phyloP scores from a whole-genome alignment of 2,329 filamentous ascomycete genomes.

The Orbilia quercus region DNA sequence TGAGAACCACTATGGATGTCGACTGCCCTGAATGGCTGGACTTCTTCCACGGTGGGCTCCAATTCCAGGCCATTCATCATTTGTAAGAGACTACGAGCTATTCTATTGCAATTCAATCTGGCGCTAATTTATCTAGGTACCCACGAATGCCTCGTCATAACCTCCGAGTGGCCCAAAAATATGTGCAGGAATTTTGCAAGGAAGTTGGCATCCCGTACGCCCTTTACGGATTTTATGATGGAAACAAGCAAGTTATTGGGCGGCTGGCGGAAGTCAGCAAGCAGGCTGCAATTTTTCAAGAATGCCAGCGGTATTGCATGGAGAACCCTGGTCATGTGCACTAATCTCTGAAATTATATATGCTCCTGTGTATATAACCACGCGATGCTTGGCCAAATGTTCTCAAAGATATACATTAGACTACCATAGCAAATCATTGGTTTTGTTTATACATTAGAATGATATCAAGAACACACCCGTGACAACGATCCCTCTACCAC shows the following conservation, averaged over 20 bases:
- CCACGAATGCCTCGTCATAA: conserved; percentile 87
- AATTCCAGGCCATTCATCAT: conserved; percentile 73
- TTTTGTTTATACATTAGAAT: background rate
- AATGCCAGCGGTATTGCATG: conserved; percentile 71
- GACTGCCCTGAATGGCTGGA: conserved; percentile 89
- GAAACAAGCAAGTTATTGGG: conserved; percentile 82
- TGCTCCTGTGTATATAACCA: conserved; percentile 26
- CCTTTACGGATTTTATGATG: conserved; percentile 83
- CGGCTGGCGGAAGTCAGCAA: conserved; percentile 80
- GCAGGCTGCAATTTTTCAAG: conserved; percentile 80
- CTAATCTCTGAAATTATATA: conserved; percentile 9
- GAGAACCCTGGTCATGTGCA: conserved; percentile 43
- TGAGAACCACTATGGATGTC: conserved; percentile 93
- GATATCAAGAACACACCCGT: background rate
- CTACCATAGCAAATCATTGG: conserved; percentile 2
- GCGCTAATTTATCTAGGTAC: conserved; percentile 61
- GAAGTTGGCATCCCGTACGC: conserved; percentile 87
- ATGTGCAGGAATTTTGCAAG: conserved; percentile 82
- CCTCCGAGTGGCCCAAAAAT: conserved; percentile 76
- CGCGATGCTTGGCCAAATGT: conserved; percentile 2
- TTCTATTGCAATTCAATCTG: background rate
- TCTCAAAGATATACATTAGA: conserved; percentile 21
- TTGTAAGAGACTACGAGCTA: conserved; percentile 56
- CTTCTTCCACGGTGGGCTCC: conserved; percentile 86
- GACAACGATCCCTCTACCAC: conserved; percentile 59